These are phyloP conservation scores for Tribonema minus DNA, from an alignment of 108 stramenopile genomes.

Conservation along the genomic window DNA sequence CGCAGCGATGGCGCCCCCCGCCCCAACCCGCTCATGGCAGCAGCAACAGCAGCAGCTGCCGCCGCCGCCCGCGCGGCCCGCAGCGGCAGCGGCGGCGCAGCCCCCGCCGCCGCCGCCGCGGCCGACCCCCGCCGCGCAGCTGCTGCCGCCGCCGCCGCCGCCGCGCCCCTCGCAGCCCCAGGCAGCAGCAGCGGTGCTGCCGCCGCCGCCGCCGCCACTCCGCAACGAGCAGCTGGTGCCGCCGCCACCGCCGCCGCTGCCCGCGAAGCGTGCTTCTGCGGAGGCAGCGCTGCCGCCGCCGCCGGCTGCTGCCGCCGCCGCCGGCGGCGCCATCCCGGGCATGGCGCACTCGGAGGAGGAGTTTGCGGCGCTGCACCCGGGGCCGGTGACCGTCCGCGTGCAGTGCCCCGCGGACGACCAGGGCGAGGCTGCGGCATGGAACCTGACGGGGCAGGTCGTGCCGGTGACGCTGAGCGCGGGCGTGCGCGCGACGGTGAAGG, in stretches of 20 bases:
- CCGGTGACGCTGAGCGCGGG: background rate
- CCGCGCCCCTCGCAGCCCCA: background rate
- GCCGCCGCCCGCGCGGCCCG: background rate
- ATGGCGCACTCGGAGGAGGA: too few species aligned
- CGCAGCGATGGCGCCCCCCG: slow-evolving; percentile 15
- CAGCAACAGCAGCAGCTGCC: background rate
- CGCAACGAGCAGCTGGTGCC: background rate
- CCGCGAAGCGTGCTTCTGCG: too few species aligned
- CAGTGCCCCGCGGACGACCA: too few species aligned
- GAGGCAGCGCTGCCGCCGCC: too few species aligned
- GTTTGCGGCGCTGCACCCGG: too few species aligned
- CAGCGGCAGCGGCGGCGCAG: background rate
- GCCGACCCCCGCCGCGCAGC: background rate
- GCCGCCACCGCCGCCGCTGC: too few species aligned
- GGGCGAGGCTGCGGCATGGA: background rate
- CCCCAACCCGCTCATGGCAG: slow-evolving; percentile 8
- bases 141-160: slow-evolving; percentile 8
- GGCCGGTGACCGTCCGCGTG: too few species aligned
- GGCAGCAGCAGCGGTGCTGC: background rate
- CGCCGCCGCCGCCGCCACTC: too few species aligned
- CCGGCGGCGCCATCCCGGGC: too few species aligned
- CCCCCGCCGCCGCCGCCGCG: slow-evolving; percentile 23
- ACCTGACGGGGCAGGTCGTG: background rate
- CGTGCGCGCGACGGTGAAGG: background rate
- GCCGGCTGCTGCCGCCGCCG: too few species aligned